Conservation (phyloP, 176 grass and related monocot genomes). For the Hsuehochloa calcarea region DNA sequence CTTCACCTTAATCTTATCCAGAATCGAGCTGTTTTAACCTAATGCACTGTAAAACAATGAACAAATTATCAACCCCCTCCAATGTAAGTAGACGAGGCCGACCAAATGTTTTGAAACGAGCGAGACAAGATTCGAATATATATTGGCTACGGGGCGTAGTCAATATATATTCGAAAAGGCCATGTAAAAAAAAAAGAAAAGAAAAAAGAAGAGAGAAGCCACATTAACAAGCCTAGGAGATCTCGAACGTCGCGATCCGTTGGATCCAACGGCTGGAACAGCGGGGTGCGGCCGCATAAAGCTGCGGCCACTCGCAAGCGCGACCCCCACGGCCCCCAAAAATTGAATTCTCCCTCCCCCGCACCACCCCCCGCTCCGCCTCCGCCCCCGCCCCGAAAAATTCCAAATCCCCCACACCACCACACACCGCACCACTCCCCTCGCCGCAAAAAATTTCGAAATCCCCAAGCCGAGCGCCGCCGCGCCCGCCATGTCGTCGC, state of each 20-base stretch:
- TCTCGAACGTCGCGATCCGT: background rate
- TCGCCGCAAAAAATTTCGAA: conserved; percentile 13
- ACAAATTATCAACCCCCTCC: too few relatives aligned
- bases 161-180: too few relatives aligned
- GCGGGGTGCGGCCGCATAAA: background rate
- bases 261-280: conserved; percentile 6
- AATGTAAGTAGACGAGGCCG: too few relatives aligned
- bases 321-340: background rate
- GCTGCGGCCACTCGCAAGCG: too few relatives aligned
- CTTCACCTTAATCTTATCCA: too few relatives aligned
- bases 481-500: conserved; percentile 62
- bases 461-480: background rate
- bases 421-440: background rate
- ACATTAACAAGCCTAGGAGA: background rate
- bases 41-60: too few relatives aligned
- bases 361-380: background rate
- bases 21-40: too few relatives aligned
- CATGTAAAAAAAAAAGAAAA: too few relatives aligned
- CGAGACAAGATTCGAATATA: too few relatives aligned
- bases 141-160: too few relatives aligned
- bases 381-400: background rate
- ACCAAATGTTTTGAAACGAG: too few relatives aligned
- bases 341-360: conserved; percentile 28
- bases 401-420: background rate
- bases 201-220: too few relatives aligned